A percentile compares a stretch with the other conserved stretches of the same genome.
phyloP scores from a whole-genome alignment of 169 alveolate species.

The Cystoisospora suis region DNA sequence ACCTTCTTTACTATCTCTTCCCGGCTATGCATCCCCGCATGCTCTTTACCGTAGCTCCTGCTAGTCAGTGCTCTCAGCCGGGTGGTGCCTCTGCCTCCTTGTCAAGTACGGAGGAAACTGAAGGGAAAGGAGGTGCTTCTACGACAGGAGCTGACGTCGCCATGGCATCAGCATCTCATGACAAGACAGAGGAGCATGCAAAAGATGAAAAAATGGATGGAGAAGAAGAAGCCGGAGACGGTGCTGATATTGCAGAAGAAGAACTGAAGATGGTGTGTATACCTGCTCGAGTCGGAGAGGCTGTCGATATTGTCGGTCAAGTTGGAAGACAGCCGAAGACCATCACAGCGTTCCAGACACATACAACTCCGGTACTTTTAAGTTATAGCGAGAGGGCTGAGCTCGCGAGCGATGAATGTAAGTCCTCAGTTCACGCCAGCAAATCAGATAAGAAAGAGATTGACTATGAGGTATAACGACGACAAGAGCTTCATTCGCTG shows the following conservation, averaged over 20 bases:
- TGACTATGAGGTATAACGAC: too few relatives aligned
- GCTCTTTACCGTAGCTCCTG: constrained; percentile 83
- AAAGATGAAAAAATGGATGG: background rate
- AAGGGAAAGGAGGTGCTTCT: constrained; percentile 11
- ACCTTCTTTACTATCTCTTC: constrained; percentile 91
- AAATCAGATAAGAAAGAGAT: too few relatives aligned
- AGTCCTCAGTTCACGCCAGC: too few relatives aligned
- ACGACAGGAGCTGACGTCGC: constrained; percentile 2
- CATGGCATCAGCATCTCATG: too few relatives aligned
- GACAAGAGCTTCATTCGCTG: too few relatives aligned
- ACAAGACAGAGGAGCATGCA: background rate
- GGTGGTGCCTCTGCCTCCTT: constrained; percentile 40
- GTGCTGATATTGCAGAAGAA: constrained; percentile 61
- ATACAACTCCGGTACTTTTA: constrained; percentile 96
- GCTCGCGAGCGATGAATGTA: constrained; percentile 73
- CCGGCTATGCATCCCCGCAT: constrained; percentile 88
- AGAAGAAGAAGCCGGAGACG: background rate
- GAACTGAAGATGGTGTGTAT: constrained; percentile 89
- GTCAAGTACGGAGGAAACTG: constrained; percentile 17
- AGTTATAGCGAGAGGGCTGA: constrained; percentile 73
- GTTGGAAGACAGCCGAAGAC: constrained; percentile 80
- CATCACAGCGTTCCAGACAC: constrained; percentile 95
- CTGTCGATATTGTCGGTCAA: constrained; percentile 92
- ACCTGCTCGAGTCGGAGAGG: constrained; percentile 94
- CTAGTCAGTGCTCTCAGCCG: constrained; percentile 35